Base-by-base conservation (phyloP, 164 flowering plant genomes). In the Aristolochia contorta region DNA sequence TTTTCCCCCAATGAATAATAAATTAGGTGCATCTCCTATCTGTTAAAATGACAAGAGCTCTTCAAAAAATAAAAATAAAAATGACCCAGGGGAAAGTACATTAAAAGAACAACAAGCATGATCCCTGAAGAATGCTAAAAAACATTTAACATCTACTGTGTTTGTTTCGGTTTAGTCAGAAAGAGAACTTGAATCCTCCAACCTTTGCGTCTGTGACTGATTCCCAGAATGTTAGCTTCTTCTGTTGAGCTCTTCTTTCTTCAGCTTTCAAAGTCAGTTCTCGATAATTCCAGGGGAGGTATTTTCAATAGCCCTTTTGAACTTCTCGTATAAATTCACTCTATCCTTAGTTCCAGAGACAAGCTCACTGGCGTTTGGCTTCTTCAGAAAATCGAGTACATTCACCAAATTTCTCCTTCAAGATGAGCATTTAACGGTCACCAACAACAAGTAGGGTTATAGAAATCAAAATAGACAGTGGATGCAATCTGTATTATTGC, bases 331-430 rank as follows among this genome's bases (percentile, higher is more conserved):
- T 79, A 94, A 69, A 69, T 89, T 87, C 52, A 84, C 93, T 47
- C 96, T 72, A 60, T 91, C 96, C 65, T 71, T 84, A 51, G 99
- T 91, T 57, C 99, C 99, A 48, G 99, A 94, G 23, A 94, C 97
- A 12, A 94, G 89, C 37, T 73, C 80, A 50, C 75, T 74, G 6
- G 99, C 97, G 72, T 90, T 91, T 63, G 97, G 97, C 72, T 67
- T 82, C 78, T 83, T 83, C 15, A 93, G 80, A 71, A 93, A 93
- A 61, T 93, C 95, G 81, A 93, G 65, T 30, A 93, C 96, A 68
- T 91, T 88, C 74, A 93, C 66, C 70, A 93, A 70, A 77, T 90
- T 90, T 60, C 92, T 80, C 87, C 98, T 92, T 77, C 75, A 79
- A 59, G 22, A 71, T 13, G 53, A 62, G 45, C 25, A 18, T 20